Evolutionary conservation across 2,329 filamentous ascomycete genomes (phyloP).

Genomic region (Lomentospora prolificans): DNA sequence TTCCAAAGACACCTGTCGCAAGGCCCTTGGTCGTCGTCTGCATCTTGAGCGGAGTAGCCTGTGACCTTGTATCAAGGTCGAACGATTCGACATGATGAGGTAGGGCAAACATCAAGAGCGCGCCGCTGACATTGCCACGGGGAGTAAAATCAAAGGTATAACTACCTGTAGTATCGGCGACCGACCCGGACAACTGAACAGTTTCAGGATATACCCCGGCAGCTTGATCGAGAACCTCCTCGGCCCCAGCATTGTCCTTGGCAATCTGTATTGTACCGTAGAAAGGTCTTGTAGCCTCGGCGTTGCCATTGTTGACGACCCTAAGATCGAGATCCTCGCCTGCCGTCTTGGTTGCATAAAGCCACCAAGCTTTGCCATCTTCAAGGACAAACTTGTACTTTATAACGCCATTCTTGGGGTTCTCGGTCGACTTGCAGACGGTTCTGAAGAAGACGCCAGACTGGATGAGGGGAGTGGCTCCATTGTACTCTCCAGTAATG

Average conservation of each 20-base stretch:
- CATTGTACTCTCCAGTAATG: slow-evolving; percentile 66
- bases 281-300: slow-evolving; percentile 59
- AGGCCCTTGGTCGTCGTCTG: slow-evolving; percentile 79
- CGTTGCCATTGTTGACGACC: slow-evolving; percentile 53
- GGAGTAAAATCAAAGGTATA: slow-evolving; percentile 72
- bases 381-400: slow-evolving; percentile 70
- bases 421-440: slow-evolving; percentile 47
- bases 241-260: slow-evolving; percentile 57
- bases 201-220: slow-evolving; percentile 64
- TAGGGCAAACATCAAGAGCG: slow-evolving; percentile 74
- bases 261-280: slow-evolving; percentile 73
- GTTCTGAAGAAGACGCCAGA: slow-evolving; percentile 64
- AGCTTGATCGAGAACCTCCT: slow-evolving; percentile 63
- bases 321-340: slow-evolving; percentile 56
- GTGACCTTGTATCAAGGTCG: slow-evolving; percentile 42
- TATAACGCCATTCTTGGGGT: slow-evolving; percentile 52
- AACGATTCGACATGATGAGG: slow-evolving; percentile 80
- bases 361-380: slow-evolving; percentile 65
- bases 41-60: slow-evolving; percentile 48
- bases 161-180: slow-evolving; percentile 47
- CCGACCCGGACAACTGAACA: slow-evolving; percentile 54
- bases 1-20: slow-evolving; percentile 60
- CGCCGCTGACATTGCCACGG: slow-evolving; percentile 48
- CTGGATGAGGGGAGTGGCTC: slow-evolving; percentile 62
- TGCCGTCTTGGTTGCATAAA: slow-evolving; percentile 60